Conservation (phyloP, 2,329 filamentous ascomycete species). For the Fusarium sp. region DNA sequence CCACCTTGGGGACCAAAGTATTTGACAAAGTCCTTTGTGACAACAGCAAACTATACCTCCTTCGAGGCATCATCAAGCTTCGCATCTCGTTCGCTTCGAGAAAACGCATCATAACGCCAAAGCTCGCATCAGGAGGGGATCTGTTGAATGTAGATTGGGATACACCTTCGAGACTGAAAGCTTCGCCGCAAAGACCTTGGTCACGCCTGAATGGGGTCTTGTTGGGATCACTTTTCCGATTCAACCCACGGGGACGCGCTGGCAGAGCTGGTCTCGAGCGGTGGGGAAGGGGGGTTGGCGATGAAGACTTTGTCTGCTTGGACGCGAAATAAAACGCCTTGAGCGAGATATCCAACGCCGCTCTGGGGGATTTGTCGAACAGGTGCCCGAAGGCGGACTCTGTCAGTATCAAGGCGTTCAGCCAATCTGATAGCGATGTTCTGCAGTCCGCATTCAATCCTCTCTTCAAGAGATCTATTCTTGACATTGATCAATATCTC, state of each 20-base stretch:
- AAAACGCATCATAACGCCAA: background rate
- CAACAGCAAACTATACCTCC: background rate
- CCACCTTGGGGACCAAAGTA: background rate
- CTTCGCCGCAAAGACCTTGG: background rate
- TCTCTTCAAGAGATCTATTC: background rate
- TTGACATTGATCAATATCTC: background rate
- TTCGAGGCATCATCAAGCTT: background rate
- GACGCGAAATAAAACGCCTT: no score
- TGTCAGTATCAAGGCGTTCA: background rate
- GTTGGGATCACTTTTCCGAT: background rate
- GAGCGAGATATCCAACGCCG: no score
- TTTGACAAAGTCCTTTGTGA: background rate
- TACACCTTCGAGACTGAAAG: background rate
- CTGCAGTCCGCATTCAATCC: no score
- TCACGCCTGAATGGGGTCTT: background rate
- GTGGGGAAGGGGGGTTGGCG: accelerated
- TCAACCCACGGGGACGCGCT: background rate
- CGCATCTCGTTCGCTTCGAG: background rate
- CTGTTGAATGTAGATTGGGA: background rate
- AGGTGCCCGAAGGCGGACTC: background rate
- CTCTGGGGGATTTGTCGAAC: no score
- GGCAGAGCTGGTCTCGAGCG: background rate
- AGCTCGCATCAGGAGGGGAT: background rate
- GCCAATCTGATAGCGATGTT: no score
- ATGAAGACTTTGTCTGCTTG: no score